Base-by-base conservation (phyloP, 345 rosid genomes). In the Melaleuca quinquenervia region DNA sequence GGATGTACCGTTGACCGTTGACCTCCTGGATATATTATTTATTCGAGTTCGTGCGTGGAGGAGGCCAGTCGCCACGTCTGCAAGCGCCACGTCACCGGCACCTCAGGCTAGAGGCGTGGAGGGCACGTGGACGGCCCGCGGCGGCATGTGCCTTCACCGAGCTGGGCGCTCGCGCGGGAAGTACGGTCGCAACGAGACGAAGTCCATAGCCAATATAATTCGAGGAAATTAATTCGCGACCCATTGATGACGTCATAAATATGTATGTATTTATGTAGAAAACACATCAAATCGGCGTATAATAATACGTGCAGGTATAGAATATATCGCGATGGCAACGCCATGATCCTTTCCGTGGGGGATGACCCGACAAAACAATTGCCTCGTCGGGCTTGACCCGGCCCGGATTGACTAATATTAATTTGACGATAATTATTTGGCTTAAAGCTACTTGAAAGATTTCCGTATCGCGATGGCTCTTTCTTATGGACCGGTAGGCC, bases 251-350 rank as follows among this genome's bases (percentile, higher is more conserved):
- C 13, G 48, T 18, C 80, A 8, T 41, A 41, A 41, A 41, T 64
- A 29, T n/a, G n/a, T 15, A 15, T 16, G 29, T 41, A n/a, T n/a
- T n/a, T n/a, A n/a, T n/a, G 3, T 0, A 3, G 11, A 41, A 44
- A 11, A 29, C 44, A 9, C 44, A 64, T 29, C 1, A 29, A 15
- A 15, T 29, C 21, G 29, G 20, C 15, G 15, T 29, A 64, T 15
- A 64, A 64, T 15, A 64, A 64, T 15, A 64, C 18, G 6, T 64
- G 76, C 45, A 16, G 7, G 76, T 3, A 64, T 64, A 64, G 29
- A 29, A 29, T 64, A 64, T 64, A 6, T 2, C 75, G 41, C 76
- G 10, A 1, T 36, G 76, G 76, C 11, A 16, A 16, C 4, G 76
- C 8, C 76, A 20, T 3, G 44, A 7, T 18, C 45, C 22, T 29